Percentiles rank a stretch among this genome's conserved stretches.
Conservation (phyloP, 148 eudicot genomes). For the Linanthus parryae region DNA sequence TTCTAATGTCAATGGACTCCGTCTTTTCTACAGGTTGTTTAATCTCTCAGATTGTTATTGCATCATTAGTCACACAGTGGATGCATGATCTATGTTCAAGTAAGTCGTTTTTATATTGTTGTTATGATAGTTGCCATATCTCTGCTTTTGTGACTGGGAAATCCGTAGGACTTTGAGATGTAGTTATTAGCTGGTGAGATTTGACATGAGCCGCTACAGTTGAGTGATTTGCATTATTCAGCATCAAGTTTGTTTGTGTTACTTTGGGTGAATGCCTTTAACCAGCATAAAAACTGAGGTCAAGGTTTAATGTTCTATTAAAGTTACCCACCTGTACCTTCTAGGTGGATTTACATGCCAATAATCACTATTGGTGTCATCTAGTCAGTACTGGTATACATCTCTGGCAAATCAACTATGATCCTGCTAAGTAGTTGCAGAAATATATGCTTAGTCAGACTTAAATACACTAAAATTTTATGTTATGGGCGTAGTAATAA, state of each 20-base stretch:
- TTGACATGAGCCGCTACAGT: background rate
- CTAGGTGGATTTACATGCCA: no score
- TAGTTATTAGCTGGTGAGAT: background rate
- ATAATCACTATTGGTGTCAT: no score
- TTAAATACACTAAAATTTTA: background rate
- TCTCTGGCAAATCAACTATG: no score
- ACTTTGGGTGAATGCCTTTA: background rate
- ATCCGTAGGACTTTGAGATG: background rate
- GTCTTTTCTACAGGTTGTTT: background rate
- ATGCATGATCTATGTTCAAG: slow-evolving; percentile 46
- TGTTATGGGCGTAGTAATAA: background rate
- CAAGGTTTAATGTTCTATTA: no score
- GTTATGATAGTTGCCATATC: background rate
- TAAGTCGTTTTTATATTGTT: slow-evolving; percentile 16
- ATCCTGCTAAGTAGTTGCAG: background rate
- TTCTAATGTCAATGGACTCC: no score
- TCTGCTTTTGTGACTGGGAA: background rate
- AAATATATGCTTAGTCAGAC: background rate
- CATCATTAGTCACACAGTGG: background rate
- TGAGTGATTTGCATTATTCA: background rate
- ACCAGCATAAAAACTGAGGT: no score
- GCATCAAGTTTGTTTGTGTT: background rate
- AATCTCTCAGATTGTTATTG: background rate
- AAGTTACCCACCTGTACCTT: no score
- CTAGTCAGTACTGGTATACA: no score